Percentiles rank a stretch among this genome's conserved stretches.
These are phyloP conservation scores for Tubosaeta sp. DNA, from an alignment of 768 basidiomycete species.

Conservation along the genomic window DNA sequence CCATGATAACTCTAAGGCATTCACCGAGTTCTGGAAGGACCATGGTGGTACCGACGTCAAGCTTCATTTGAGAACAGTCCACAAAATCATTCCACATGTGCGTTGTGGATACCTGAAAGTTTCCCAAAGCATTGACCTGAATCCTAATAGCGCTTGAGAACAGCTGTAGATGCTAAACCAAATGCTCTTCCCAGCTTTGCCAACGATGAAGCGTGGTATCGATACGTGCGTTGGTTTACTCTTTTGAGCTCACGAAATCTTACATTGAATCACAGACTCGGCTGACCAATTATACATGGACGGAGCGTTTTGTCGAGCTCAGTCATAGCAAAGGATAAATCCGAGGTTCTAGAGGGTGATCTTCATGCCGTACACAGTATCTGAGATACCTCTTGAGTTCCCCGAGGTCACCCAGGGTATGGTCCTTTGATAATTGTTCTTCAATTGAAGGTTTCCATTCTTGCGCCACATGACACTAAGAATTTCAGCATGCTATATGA, in stretches of 20 bases:
- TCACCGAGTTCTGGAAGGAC: constrained; percentile 31
- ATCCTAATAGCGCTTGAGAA: constrained; percentile 30
- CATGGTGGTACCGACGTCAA: constrained; percentile 22
- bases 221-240: constrained; percentile 19
- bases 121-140: background rate
- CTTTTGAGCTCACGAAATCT: background rate
- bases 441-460: constrained; percentile 1
- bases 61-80: constrained; percentile 20
- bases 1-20: constrained; percentile 37
- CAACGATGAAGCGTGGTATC: constrained; percentile 33
- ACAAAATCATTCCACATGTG: constrained; percentile 40
- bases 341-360: background rate
- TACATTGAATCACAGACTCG: constrained; percentile 10
- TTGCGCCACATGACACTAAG: background rate
- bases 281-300: constrained; percentile 21
- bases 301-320: constrained; percentile 26
- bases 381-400: background rate
- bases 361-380: background rate
- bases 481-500: background rate
- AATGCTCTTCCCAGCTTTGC: constrained; percentile 32
- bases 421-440: background rate
- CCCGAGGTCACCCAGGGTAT: background rate
- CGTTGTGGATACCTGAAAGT: constrained; percentile 10
- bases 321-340: constrained; percentile 6
- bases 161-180: constrained; percentile 23